Conservation (phyloP, 192 early-diverging fungal species). For the Gigaspora rosea region DNA sequence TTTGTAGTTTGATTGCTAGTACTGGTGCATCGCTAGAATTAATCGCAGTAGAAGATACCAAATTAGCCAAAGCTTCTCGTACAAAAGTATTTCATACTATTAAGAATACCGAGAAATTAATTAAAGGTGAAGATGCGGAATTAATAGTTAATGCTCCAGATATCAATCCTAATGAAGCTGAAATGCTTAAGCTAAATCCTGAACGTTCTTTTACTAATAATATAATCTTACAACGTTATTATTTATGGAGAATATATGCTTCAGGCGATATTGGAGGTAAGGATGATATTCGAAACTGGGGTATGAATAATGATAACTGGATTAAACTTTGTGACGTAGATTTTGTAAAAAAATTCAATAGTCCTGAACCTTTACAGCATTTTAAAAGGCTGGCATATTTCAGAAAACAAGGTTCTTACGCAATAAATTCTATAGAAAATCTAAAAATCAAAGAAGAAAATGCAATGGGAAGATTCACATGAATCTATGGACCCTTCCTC, state of each 20-base stretch:
- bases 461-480: slow-evolving; percentile 9
- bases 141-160: too few relatives aligned
- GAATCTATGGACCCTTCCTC: not conserved
- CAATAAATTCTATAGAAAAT: slow-evolving; percentile 10
- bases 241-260: slow-evolving; percentile 17
- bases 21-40: too few relatives aligned
- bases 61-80: too few relatives aligned
- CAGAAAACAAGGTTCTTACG: slow-evolving; percentile 9
- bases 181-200: slow-evolving; percentile 11
- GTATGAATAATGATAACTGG: too few relatives aligned
- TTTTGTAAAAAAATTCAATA: not conserved
- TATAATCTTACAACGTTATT: slow-evolving; percentile 1
- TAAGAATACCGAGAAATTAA: too few relatives aligned
- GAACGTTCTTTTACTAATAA: not conserved
- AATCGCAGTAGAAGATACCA: too few relatives aligned
- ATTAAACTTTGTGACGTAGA: not conserved
- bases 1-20: too few relatives aligned
- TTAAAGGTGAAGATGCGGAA: too few relatives aligned
- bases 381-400: slow-evolving; percentile 6
- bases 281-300: too few relatives aligned
- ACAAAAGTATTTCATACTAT: too few relatives aligned
- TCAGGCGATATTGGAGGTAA: slow-evolving; percentile 13
- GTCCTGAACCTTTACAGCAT: not conserved
- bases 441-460: slow-evolving; percentile 18
- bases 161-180: too few relatives aligned